Conservation (phyloP, 495 filamentous ascomycete genomes). For the Aspergillus heteromorphus region DNA sequence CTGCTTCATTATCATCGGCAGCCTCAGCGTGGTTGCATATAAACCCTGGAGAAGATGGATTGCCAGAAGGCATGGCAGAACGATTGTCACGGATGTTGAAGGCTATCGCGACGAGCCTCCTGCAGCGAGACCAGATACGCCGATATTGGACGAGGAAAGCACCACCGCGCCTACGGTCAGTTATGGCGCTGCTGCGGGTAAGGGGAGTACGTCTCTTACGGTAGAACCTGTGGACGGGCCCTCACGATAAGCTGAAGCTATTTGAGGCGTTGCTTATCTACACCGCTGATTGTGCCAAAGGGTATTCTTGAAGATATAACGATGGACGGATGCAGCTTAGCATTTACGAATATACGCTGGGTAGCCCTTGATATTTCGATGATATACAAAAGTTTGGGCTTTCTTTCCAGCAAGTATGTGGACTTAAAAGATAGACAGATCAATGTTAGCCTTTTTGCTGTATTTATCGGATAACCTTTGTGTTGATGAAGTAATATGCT, state of each 20-base stretch:
- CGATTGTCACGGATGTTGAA: slow-evolving; percentile 20
- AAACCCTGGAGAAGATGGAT: slow-evolving; percentile 68
- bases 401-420: not conserved
- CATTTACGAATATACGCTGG: not conserved
- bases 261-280: not conserved
- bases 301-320: not conserved
- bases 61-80: slow-evolving; percentile 37
- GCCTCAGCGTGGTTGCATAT: slow-evolving; percentile 65
- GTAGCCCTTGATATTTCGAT: not conserved
- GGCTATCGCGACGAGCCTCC: slow-evolving; percentile 16
- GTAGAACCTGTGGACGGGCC: not conserved
- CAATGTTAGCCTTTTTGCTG: too few species aligned
- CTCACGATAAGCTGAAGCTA: not conserved
- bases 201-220: slow-evolving; percentile 4
- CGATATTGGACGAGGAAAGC: slow-evolving; percentile 5
- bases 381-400: not conserved
- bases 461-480: too few species aligned
- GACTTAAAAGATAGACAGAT: too few species aligned
- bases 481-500: too few species aligned
- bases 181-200: slow-evolving; percentile 12
- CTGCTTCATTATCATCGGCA: slow-evolving; percentile 71
- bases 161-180: not conserved
- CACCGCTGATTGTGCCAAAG: not conserved
- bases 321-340: not conserved
- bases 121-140: slow-evolving; percentile 1